Evolutionary conservation across 148 eudicot genomes (phyloP), one percentile per base, ranked within the genome.

Genomic region (Agrostemma githago): DNA sequence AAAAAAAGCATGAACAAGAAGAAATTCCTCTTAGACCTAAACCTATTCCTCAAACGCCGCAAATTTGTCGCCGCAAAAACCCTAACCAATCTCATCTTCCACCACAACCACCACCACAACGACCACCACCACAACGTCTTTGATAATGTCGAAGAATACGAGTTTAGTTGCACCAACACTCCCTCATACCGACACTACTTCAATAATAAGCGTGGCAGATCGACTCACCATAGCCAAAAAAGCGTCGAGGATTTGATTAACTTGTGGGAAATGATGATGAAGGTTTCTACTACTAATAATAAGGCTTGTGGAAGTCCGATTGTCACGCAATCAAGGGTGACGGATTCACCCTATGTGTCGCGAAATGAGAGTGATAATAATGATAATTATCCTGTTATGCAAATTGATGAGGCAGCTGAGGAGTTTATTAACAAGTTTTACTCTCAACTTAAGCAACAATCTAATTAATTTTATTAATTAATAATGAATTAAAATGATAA

Each of bases 141-240:
- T 19, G 20, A 57, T 57, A 16, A 57, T 57, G 14, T 6, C 20
- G 41, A 66, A 2, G 89, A 91, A 70, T 89, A 84, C 83, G 97
- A 87, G 83, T 91, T 89, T 85, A 91, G 97, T 78, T 91, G 91
- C 84, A 87, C 89, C 53, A 78, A 81, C 83, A 87, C 84, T 62
- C 96, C 96, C 0, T 67, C 77, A 17, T 70, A 75, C 70, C 78
- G 68, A 43, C 37, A 21, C n/a, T 80, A 74, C 72, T 72, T 72
- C 4, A 70, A 20, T 6, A 16, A 61, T 3, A 5, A 53, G 60
- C 20, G 60, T 57, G n/a, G 6, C 60, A 57, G 15, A 57, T 15
- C 5, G 5, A 56, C 69, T 37, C 20, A 43, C 26, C 38, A 62
- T 5, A 44, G 64, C 20, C 21, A 1, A 72, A 66, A 73, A 4